Evolutionary conservation across 768 basidiomycete genomes (phyloP).

Genomic region (Pulveroboletus ravenelii): DNA sequence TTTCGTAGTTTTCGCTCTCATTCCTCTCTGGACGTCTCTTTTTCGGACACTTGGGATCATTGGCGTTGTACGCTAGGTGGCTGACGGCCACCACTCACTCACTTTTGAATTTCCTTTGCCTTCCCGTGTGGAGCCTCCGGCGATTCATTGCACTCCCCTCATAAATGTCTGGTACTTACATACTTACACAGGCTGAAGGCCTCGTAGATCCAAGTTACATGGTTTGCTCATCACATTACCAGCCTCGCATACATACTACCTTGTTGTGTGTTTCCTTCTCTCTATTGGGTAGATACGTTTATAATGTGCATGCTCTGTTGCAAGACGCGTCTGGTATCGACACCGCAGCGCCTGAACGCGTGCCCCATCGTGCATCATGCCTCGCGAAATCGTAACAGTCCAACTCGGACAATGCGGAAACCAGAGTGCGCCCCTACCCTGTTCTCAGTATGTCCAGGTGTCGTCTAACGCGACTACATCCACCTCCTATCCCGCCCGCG

Average conservation of each 20-base stretch:
- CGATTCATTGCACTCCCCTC: slow-evolving; percentile 9
- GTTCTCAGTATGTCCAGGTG: not conserved
- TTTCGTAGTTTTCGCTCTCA: slow-evolving; percentile 2
- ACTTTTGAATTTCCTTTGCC: slow-evolving; percentile 8
- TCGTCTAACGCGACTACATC: slow-evolving; percentile 7
- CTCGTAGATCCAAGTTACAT: slow-evolving; percentile 26
- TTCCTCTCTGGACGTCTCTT: slow-evolving; percentile 9
- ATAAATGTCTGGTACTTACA: slow-evolving; percentile 18
- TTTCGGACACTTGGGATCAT: slow-evolving; percentile 13
- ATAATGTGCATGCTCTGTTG: slow-evolving; percentile 19
- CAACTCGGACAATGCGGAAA: slow-evolving; percentile 92
- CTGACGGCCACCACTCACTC: slow-evolving; percentile 26
- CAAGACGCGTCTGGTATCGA: slow-evolving; percentile 5
- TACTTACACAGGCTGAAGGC: slow-evolving; percentile 35
- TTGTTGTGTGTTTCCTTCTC: slow-evolving; percentile 16
- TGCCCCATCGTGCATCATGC: slow-evolving; percentile 43
- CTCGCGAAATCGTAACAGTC: slow-evolving; percentile 78
- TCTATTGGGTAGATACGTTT: slow-evolving; percentile 12
- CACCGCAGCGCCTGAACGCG: slow-evolving; percentile 11
- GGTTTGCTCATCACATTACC: slow-evolving; percentile 17
- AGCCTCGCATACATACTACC: slow-evolving; percentile 18
- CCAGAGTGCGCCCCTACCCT: slow-evolving; percentile 63
- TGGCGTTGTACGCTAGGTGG: slow-evolving; percentile 20
- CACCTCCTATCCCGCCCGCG: too few relatives aligned
- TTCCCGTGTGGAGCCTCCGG: too few relatives aligned